Base-by-base conservation (phyloP, 202 grass and related monocot species). In the Hordeum pubiflorum region DNA sequence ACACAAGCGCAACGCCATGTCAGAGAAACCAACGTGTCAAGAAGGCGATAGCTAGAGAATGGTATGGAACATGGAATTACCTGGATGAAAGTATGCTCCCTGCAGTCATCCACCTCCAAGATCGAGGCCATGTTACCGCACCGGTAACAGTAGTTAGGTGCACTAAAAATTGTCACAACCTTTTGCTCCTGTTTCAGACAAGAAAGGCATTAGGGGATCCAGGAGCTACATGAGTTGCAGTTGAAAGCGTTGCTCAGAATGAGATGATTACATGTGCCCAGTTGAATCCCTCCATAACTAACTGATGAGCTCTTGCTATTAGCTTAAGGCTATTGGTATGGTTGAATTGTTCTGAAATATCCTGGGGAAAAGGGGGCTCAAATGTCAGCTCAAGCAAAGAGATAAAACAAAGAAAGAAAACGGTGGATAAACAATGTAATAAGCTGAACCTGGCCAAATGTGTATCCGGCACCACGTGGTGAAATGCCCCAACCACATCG, bases 41-140 rank as follows among this genome's bases (percentile, higher is more conserved):
- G 40, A 43, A 2, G 11, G 4, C 1, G 44, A 17, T 38, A 9
- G 66, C n/a, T 4, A 69, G 5, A 69, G n/a, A 1, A 21, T 66
- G 63, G 29, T 17, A 18, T 15, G 7, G 14, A 22, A 20, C 15
- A 40, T 27, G 14, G 6, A 74, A 46, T 67, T 82, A 80, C 87
- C 83, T 89, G 87, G 78, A 89, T 89, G 65, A 89, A 89, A 10
- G 87, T 89, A 78, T 89, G 87, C 33, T 83, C 87, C 31, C 46
- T 86, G 87, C 87, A 89, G 77, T 89, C 87, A 86, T 89, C 87
- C 31, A 90, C 84, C 69, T 90, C 88, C 50, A 90, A 83, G 68
- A 90, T 90, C 27, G 88, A 86, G 61, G 88, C 88, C 88, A 90
- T 90, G 79, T 90, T 90, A 48, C 88, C 88, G 61, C 88, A 90